Evolutionary conservation across 2,329 filamentous ascomycete species (phyloP).

Genomic region (Venturia nashicola): DNA sequence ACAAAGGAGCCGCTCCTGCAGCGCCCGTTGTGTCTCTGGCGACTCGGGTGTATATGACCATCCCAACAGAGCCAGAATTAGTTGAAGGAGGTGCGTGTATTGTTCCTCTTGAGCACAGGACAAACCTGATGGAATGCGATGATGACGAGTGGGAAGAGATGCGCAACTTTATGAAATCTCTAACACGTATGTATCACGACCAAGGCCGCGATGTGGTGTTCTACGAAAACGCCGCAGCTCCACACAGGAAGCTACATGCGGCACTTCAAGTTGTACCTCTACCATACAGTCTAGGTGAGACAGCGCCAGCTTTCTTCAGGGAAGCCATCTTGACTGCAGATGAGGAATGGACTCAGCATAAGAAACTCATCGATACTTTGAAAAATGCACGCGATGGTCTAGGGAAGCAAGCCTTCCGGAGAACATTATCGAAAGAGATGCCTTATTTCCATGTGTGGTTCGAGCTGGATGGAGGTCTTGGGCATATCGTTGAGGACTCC

Average conservation of each 20-base stretch:
- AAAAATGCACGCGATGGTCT: conserved; percentile 52
- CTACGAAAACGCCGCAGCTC: conserved; percentile 89
- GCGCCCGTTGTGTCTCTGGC: conserved; percentile 79
- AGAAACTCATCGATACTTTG: conserved; percentile 82
- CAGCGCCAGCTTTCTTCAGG: conserved; percentile 84
- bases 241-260: conserved; percentile 68
- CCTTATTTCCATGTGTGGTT: conserved; percentile 98
- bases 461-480: conserved; percentile 77
- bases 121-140: conserved; percentile 91
- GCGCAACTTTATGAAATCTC: conserved; percentile 88
- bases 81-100: conserved; percentile 75
- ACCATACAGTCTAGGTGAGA: conserved; percentile 82
- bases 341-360: conserved; percentile 92
- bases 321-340: conserved; percentile 84
- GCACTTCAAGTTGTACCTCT: conserved; percentile 78
- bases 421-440: conserved; percentile 83
- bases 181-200: conserved; percentile 88
- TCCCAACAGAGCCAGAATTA: conserved; percentile 82
- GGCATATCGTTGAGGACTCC: conserved; percentile 82
- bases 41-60: conserved; percentile 75
- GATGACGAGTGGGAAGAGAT: conserved; percentile 99
- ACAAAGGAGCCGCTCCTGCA: conserved; percentile 58
- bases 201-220: conserved; percentile 88
- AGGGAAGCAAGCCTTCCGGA: conserved; percentile 66
- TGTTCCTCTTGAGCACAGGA: conserved; percentile 74